phyloP scores from a whole-genome alignment of 306 rosid species.

The Begonia masoniana region DNA sequence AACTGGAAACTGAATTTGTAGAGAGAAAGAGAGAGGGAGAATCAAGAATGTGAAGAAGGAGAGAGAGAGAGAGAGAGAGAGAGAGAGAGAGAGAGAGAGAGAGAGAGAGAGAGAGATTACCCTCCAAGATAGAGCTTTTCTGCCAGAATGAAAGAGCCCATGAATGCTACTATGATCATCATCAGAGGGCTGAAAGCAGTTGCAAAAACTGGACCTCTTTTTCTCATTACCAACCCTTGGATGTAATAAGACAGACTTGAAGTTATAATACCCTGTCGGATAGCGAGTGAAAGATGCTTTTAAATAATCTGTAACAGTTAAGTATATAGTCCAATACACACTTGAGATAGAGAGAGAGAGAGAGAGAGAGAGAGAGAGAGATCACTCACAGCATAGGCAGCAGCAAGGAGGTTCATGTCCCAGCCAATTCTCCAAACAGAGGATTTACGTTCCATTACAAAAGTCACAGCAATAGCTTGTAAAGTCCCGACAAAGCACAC shows the following conservation, averaged over 20 bases:
- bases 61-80: neutral
- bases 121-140: slow-evolving; percentile 68
- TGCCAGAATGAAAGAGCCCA: slow-evolving; percentile 60
- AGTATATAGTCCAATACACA: too few relatives aligned
- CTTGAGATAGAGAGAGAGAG: neutral
- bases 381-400: slow-evolving; percentile 68
- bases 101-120: slow-evolving; percentile 16
- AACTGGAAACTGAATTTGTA: too few relatives aligned
- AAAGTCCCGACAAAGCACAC: slow-evolving; percentile 71
- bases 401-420: slow-evolving; percentile 83
- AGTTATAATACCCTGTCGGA: slow-evolving; percentile 52
- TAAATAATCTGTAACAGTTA: neutral
- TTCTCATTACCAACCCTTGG: slow-evolving; percentile 73
- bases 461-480: slow-evolving; percentile 55
- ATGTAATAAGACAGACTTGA: slow-evolving; percentile 65
- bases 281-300: neutral
- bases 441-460: slow-evolving; percentile 53
- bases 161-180: slow-evolving; percentile 78
- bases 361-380: slow-evolving; percentile 2
- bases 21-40: neutral
- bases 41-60: neutral
- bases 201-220: slow-evolving; percentile 80
- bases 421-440: slow-evolving; percentile 75
- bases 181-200: slow-evolving; percentile 89
- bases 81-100: too few relatives aligned